Conservation (phyloP, 1,284 basidiomycete species). For the Rhodotorula sp. region DNA sequence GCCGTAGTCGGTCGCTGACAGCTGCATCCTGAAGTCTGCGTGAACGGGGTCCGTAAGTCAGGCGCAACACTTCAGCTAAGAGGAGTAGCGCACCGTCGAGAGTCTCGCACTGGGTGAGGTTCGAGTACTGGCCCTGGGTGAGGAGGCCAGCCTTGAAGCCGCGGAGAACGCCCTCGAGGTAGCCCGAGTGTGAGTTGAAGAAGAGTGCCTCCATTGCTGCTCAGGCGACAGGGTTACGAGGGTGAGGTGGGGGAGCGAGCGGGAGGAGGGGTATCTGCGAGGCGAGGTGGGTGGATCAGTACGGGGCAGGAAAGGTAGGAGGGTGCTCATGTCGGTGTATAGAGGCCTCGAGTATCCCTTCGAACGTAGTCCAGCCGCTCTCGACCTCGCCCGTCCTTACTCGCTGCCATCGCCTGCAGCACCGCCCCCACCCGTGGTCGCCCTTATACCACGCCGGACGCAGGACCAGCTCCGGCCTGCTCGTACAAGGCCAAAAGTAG, state of each 20-base stretch:
- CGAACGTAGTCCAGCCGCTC: no score
- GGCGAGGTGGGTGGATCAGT: neutral
- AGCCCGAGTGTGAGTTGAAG: slow-evolving; percentile 82
- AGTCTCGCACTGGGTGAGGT: slow-evolving; percentile 95
- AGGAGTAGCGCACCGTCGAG: slow-evolving; percentile 74
- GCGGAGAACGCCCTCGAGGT: slow-evolving; percentile 87
- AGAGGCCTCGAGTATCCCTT: no score
- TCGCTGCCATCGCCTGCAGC: neutral
- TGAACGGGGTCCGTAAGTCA: accelerated
- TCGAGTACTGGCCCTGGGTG: slow-evolving; percentile 84
- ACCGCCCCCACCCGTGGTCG: neutral
- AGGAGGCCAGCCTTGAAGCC: slow-evolving; percentile 94
- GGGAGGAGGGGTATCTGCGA: neutral
- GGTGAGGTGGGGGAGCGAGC: slow-evolving; percentile 1
- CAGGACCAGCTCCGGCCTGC: no score
- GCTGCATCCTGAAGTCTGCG: slow-evolving; percentile 84
- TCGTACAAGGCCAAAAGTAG: no score
- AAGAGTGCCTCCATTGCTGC: slow-evolving; percentile 65
- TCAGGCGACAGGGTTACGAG: neutral
- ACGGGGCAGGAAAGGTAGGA: no score
- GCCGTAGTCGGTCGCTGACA: slow-evolving; percentile 96
- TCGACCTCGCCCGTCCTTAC: no score
- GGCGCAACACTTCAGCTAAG: slow-evolving; percentile 13
- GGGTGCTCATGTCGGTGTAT: no score
- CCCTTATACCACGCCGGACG: no score